phyloP scores from a whole-genome alignment of 768 basidiomycete species.

The Mycena galericulata region DNA sequence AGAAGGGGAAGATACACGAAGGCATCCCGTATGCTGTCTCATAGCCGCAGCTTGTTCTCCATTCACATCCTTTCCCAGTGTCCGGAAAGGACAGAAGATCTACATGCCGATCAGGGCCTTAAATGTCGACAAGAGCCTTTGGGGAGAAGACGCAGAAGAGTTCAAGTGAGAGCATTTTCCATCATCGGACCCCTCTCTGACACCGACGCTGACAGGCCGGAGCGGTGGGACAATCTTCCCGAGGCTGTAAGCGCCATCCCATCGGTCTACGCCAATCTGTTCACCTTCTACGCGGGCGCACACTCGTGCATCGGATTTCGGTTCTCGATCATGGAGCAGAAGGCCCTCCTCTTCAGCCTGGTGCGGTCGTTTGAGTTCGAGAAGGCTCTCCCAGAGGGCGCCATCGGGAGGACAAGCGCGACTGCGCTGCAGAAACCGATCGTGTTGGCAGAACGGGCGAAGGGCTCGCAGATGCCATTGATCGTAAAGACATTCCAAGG shows the following conservation, averaged over 20 bases:
- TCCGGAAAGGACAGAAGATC: background rate
- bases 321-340: background rate
- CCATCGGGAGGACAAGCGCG: background rate
- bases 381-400: background rate
- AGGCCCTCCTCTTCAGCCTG: background rate
- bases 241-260: too few relatives aligned
- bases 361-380: conserved; percentile 1
- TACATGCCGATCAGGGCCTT: background rate
- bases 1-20: too few relatives aligned
- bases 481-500: too few relatives aligned
- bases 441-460: background rate
- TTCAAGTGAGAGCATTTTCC: background rate
- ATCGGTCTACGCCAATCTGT: background rate
- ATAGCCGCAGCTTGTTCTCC: too few relatives aligned
- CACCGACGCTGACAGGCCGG: too few relatives aligned
- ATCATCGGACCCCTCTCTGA: too few relatives aligned
- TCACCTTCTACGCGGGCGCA: background rate
- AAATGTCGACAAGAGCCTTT: background rate
- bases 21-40: too few relatives aligned
- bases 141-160: background rate
- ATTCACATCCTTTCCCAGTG: too few relatives aligned
- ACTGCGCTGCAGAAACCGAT: background rate
- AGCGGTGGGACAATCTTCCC: too few relatives aligned
- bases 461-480: background rate
- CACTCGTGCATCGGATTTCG: background rate